Evolutionary conservation across 2,329 filamentous ascomycete species (phyloP).

Genomic region (Botrytis porri): DNA sequence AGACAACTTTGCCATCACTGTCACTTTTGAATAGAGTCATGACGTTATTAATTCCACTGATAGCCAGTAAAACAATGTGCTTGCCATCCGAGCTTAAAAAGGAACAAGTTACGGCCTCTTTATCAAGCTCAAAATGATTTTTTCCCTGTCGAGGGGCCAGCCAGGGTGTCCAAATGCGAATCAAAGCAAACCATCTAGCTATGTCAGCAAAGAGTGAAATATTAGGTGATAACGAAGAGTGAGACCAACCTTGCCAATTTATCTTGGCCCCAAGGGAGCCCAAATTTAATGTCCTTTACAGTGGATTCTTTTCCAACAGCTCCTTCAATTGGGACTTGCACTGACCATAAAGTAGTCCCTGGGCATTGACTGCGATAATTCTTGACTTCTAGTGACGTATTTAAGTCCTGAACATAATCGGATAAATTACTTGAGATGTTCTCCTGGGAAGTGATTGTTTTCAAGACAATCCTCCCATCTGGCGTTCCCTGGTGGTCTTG

Average conservation of each 20-base stretch:
- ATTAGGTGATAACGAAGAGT: background rate
- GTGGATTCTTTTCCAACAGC: slow-evolving; percentile 58
- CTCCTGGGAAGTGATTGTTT: slow-evolving; percentile 37
- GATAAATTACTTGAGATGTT: slow-evolving; percentile 32
- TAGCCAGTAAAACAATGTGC: slow-evolving; percentile 72
- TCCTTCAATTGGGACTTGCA: slow-evolving; percentile 54
- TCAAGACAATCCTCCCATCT: slow-evolving; percentile 62
- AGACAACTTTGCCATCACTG: slow-evolving; percentile 60
- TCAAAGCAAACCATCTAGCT: slow-evolving; percentile 73
- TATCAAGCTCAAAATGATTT: slow-evolving; percentile 62
- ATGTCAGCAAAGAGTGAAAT: slow-evolving; percentile 18
- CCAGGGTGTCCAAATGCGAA: slow-evolving; percentile 81
- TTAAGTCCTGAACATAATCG: slow-evolving; percentile 56
- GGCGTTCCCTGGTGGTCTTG: slow-evolving; percentile 59
- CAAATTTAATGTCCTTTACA: slow-evolving; percentile 42
- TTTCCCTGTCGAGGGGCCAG: slow-evolving; percentile 83
- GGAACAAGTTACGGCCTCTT: slow-evolving; percentile 74
- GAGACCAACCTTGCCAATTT: slow-evolving; percentile 36
- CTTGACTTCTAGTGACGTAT: slow-evolving; percentile 53
- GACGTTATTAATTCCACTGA: slow-evolving; percentile 72
- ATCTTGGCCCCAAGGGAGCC: slow-evolving; percentile 37
- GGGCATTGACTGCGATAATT: slow-evolving; percentile 63
- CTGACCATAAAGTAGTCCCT: slow-evolving; percentile 66
- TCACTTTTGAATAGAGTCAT: slow-evolving; percentile 67
- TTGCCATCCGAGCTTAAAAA: slow-evolving; percentile 71